Evolutionary conservation across 495 filamentous ascomycete species (phyloP).

Genomic region (Aspergillus carlsbadensis): DNA sequence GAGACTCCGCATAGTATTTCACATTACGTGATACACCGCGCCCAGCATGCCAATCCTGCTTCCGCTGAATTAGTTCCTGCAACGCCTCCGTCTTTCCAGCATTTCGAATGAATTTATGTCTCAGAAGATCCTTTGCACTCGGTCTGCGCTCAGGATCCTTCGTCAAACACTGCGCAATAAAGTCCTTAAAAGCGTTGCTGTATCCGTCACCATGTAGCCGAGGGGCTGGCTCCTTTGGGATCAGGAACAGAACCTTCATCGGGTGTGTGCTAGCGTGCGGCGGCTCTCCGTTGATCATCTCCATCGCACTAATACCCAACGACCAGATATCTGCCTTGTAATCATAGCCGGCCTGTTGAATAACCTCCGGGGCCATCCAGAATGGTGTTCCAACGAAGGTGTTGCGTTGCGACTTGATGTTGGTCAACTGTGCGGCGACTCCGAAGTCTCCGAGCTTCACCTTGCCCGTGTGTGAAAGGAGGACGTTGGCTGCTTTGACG

Average conservation of each 20-base stretch:
- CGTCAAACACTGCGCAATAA: constrained; percentile 82
- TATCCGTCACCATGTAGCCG: constrained; percentile 80
- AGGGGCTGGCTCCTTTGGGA: constrained; percentile 88
- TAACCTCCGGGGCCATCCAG: constrained; percentile 99
- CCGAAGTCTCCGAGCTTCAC: constrained; percentile 98
- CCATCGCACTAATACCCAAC: constrained; percentile 91
- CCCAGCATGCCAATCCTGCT: constrained; percentile 73
- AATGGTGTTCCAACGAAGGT: constrained; percentile 99
- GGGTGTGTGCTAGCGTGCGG: constrained; percentile 89
- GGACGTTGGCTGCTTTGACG: constrained; percentile 93
- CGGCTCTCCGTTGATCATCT: constrained; percentile 89
- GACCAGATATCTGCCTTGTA: constrained; percentile 99
- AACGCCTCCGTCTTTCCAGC: constrained; percentile 82
- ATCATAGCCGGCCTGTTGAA: constrained; percentile 94
- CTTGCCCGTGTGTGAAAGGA: constrained; percentile 82
- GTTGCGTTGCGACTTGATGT: constrained; percentile 96
- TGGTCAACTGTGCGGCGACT: constrained; percentile 92
- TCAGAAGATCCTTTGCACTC: constrained; percentile 83
- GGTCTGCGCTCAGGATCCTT: constrained; percentile 85
- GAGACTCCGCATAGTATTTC: constrained; percentile 88
- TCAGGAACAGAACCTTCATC: constrained; percentile 98
- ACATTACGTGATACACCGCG: constrained; percentile 58
- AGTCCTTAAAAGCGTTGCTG: constrained; percentile 90
- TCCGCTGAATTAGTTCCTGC: constrained; percentile 83
- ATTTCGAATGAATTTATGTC: constrained; percentile 82